Evolutionary conservation across 768 basidiomycete genomes (phyloP), one percentile per base, ranked within the genome.

Genomic region (Termitomyces sp.): DNA sequence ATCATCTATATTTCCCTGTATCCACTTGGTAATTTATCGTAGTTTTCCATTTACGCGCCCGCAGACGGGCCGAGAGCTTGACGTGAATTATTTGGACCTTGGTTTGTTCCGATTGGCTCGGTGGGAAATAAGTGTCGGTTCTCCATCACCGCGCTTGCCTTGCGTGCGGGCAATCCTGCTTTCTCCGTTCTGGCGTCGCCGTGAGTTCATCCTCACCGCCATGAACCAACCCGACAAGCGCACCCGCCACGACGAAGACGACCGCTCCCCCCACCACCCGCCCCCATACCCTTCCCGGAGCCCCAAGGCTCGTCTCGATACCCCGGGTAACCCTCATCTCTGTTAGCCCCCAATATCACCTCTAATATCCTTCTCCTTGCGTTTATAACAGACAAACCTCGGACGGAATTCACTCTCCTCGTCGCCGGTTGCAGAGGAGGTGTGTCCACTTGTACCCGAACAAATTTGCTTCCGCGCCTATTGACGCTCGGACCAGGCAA

Each of bases 371-470:
- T 44, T 57, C 56, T 61, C 35, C 32, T 59, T 62, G 31, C 60
- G 41, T 54, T 56, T 53, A 54, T 58, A 44, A 58, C 68, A 73
- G 76, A 75, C 53, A 65, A 59, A 59, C 44, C 64, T 62, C 71
- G 71, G 62, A 72, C 76, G 63, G 75, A 77, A 62, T 76, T 77
- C 76, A 86, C 86, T 64, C 75, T 92, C 71, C 87, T 92, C 76
- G 89, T 90, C 67, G 90, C 90, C 57, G 90, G 90, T 51, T 85
- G 83, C 68, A 79, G 86, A 74, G 86, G 87, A 74, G 89, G 81
- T 75, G 58, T 65, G 79, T 77, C 41, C 53, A 29, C 53, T 56
- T 59, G n/a, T 57, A 55, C 53, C 47, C 49, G 47, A 57, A 47
- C 37, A 56, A 52, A 53, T 57, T 58, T 58, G 38, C 50, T 46